Evolutionary conservation across 2,329 filamentous ascomycete genomes (phyloP).

Genomic region (Fusarium foetens): DNA sequence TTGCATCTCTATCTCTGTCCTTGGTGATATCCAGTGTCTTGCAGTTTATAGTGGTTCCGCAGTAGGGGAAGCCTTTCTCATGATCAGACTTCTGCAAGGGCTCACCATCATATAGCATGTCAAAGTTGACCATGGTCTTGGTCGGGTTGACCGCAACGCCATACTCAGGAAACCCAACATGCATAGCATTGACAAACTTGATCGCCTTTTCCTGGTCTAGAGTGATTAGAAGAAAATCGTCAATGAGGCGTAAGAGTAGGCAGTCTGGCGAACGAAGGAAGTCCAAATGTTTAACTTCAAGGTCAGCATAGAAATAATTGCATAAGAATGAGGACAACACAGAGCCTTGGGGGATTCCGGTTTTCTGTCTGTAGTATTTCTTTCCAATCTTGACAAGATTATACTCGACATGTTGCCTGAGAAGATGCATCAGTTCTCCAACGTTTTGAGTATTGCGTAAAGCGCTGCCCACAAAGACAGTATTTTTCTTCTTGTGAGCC

Average conservation of each 20-base stretch:
- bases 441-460: conserved; percentile 67
- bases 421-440: conserved; percentile 71
- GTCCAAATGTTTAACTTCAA: conserved; percentile 74
- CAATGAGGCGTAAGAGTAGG: conserved; percentile 83
- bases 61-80: conserved; percentile 80
- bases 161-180: conserved; percentile 79
- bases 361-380: conserved; percentile 86
- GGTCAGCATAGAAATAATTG: conserved; percentile 94
- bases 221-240: conserved; percentile 93
- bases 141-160: conserved; percentile 79
- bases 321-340: conserved; percentile 87
- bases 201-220: conserved; percentile 72
- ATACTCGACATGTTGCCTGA: conserved; percentile 81
- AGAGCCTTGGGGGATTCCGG: conserved; percentile 93
- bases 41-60: conserved; percentile 81
- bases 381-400: conserved; percentile 92
- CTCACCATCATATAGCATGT: conserved; percentile 64
- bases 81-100: conserved; percentile 60
- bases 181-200: conserved; percentile 82
- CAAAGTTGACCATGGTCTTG: conserved; percentile 90
- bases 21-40: conserved; percentile 78
- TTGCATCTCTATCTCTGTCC: conserved; percentile 65
- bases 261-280: conserved; percentile 71
- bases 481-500: conserved; percentile 66
- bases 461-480: conserved; percentile 80